Base-by-base conservation (phyloP, 768 basidiomycete genomes). In the Tubosaeta sp. region DNA sequence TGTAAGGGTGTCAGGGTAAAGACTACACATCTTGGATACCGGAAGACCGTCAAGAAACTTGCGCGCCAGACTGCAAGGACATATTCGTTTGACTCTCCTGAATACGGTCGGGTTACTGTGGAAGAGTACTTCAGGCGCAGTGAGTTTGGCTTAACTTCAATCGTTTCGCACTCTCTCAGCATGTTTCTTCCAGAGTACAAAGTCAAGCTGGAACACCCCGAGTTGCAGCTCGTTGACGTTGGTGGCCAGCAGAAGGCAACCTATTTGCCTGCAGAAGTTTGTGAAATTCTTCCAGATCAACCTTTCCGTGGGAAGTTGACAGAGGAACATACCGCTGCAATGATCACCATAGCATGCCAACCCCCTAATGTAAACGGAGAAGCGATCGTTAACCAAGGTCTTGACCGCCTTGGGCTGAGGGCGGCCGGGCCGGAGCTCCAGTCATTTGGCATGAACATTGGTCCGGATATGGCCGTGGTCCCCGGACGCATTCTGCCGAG, bases 11-110 rank as follows among this genome's bases (percentile, higher is more conserved):
- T 91, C 3, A 74, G 90, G 35, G 71, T 92, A 43, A 75, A 74
- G 63, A 81, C 88, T 1, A 76, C 66, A 2, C 88, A 91, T 67
- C 74, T 92, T 13, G 81, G 82, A n/a, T 85, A 89, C 60, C 81
- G 73, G 62, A 91, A 89, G 70, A 82, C 84, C 0, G 76, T 92
- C 53, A 86, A 85, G 65, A 66, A 66, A 3, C 63, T 87, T 13
- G 72, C 74, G 12, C 71, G 72, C 22, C 43, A 68, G 17, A 76
- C 33, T 10, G 72, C 81, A 14, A 69, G 43, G 34, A 62, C 74
- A 29, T 67, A 76, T 53, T 64, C 50, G 12, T 81, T 81, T 55
- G 59, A 65, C 9, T 69, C 74, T 6, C 66, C 72, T 2, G 77
- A 76, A 27, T 62, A 68, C 45, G 70, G 71, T 6, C 67, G 64